Evolutionary conservation across 2,329 filamentous ascomycete genomes (phyloP).

Genomic region (Sclerotinia spermophila): DNA sequence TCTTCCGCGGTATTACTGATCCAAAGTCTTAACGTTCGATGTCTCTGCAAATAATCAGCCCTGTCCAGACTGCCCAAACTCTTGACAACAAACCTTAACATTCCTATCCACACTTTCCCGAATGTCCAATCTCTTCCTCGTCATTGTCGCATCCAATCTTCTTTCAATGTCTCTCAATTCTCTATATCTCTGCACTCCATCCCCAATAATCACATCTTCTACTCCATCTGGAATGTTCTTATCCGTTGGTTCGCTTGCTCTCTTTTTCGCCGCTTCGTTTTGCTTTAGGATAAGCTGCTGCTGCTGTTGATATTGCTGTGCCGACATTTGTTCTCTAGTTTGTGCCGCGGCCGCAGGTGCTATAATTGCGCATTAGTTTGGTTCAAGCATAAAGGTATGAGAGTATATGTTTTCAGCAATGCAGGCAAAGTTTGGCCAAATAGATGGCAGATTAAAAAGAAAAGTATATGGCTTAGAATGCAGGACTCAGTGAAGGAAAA

Average conservation of each 20-base stretch:
- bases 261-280: constrained; percentile 68
- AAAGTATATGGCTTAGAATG: not conserved
- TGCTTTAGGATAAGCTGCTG: constrained; percentile 41
- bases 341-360: constrained; percentile 43
- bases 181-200: constrained; percentile 78
- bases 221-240: constrained; percentile 90
- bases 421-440: not conserved
- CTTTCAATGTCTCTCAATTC: constrained; percentile 83
- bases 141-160: constrained; percentile 85
- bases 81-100: constrained; percentile 53
- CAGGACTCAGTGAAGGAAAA: constrained; percentile 36
- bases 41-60: constrained; percentile 49
- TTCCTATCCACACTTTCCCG: constrained; percentile 74
- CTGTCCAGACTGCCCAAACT: not conserved
- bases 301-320: constrained; percentile 13
- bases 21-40: constrained; percentile 86
- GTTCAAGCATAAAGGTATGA: not conserved
- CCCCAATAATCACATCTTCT: constrained; percentile 76
- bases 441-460: not conserved
- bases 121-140: constrained; percentile 88
- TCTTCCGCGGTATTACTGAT: constrained; percentile 92
- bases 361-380: constrained; percentile 17
- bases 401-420: not conserved
- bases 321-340: constrained; percentile 11
- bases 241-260: constrained; percentile 87